Conservation (phyloP, 2,329 filamentous ascomycete species). For the Arthrinium phaeospermum region DNA sequence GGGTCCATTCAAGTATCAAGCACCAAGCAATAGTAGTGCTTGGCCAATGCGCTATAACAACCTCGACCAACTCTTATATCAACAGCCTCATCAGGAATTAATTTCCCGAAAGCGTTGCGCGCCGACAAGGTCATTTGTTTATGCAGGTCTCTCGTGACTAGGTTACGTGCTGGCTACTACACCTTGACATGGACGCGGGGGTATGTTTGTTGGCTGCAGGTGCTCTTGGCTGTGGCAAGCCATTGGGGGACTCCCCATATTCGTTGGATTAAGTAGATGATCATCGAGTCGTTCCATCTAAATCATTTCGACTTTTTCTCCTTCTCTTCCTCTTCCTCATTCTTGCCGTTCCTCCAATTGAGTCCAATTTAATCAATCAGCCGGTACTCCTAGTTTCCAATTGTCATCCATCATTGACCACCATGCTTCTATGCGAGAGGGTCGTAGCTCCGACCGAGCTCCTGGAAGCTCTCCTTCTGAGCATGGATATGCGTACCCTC, state of each 20-base stretch:
- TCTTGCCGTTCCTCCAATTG: not conserved
- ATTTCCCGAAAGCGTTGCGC: not conserved
- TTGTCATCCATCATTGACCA: not conserved
- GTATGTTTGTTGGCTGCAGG: not conserved
- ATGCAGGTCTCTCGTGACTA: not conserved
- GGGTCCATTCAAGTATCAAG: not conserved
- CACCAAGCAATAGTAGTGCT: not conserved
- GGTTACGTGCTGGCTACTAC: not conserved
- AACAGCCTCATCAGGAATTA: not conserved
- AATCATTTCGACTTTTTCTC: not conserved
- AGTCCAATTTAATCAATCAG: no score
- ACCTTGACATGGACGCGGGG: not conserved
- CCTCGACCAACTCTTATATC: not conserved
- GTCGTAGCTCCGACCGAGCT: not conserved
- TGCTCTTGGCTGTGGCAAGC: not conserved
- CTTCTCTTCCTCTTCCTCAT: not conserved
- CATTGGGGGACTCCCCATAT: not conserved
- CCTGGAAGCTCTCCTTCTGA: not conserved
- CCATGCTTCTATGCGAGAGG: not conserved
- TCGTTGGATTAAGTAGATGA: not conserved
- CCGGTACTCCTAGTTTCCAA: not conserved
- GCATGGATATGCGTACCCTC: constrained; percentile 7
- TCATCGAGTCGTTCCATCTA: not conserved
- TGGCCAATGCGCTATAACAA: constrained; percentile 1
- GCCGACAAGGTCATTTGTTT: not conserved